phyloP scores from a whole-genome alignment of 305 asterid genomes.

The Nicotiana rustica region DNA sequence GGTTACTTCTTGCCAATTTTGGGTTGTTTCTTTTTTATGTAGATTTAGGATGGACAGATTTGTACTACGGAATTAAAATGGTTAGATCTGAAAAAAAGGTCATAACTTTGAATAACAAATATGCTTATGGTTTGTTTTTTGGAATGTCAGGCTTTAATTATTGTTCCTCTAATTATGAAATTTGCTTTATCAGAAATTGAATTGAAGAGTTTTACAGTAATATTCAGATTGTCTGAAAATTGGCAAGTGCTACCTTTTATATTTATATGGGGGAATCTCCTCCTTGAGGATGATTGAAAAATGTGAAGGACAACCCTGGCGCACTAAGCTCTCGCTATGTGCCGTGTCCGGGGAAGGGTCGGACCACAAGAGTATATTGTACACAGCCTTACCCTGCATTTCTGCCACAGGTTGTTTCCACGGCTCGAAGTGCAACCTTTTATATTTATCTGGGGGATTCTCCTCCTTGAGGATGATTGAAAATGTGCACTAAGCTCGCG shows the following conservation, averaged over 20 bases:
- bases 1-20: constrained; percentile 48
- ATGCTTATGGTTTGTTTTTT: neutral
- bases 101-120: constrained; percentile 37
- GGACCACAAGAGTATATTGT: no score
- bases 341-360: no score
- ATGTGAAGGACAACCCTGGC: no score
- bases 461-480: neutral
- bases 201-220: neutral
- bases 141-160: neutral
- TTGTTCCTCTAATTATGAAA: neutral
- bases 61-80: neutral
- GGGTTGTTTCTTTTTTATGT: constrained; percentile 8
- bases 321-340: no score
- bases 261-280: neutral
- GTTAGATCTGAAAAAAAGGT: constrained; percentile 54
- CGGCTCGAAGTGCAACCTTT: neutral
- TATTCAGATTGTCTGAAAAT: neutral
- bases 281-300: neutral
- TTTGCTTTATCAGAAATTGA: neutral
- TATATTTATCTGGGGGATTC: neutral
- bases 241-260: neutral
- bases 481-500: no score
- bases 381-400: no score
- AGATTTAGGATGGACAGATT: neutral
- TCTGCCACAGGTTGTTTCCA: no score